A percentile compares a stretch with the other conserved stretches of the same genome.
Evolutionary conservation across 108 stramenopile genomes (phyloP).

Genomic region (Fragilaria crotonensis): DNA sequence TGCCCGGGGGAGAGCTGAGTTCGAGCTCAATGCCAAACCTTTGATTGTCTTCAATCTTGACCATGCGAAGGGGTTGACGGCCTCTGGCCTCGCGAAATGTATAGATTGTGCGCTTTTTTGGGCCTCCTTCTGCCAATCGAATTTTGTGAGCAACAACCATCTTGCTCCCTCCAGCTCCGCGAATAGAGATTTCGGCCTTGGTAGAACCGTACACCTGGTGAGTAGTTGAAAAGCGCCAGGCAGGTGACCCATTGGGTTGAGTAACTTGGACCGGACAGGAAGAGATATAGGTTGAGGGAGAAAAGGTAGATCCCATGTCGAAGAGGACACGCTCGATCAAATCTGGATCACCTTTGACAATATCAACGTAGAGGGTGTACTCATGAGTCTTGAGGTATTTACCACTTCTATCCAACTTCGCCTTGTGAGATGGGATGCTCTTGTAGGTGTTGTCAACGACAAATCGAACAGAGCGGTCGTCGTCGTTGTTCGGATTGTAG

Average conservation of each 20-base stretch:
- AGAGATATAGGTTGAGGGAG: not conserved
- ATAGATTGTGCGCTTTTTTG: not conserved
- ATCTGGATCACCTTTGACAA: slow-evolving; percentile 40
- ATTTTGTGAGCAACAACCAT: not conserved
- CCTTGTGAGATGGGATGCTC: not conserved
- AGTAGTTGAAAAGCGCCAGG: slow-evolving; percentile 34
- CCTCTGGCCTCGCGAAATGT: slow-evolving; percentile 27
- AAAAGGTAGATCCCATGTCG: slow-evolving; percentile 3
- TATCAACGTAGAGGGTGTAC: slow-evolving; percentile 29
- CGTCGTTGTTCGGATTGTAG: too few species aligned
- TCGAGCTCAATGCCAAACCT: slow-evolving; percentile 33
- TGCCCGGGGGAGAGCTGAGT: slow-evolving; percentile 16
- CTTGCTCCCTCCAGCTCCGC: slow-evolving; percentile 34
- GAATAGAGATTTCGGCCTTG: slow-evolving; percentile 30
- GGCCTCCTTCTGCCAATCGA: not conserved
- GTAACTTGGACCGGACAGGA: not conserved
- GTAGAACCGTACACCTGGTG: slow-evolving; percentile 34
- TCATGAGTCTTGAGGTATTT: slow-evolving; percentile 2
- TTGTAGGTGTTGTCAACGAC: slow-evolving; percentile 4
- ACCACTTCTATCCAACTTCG: not conserved
- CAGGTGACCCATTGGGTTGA: not conserved
- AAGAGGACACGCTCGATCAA: slow-evolving; percentile 39
- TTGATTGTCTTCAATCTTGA: slow-evolving; percentile 15
- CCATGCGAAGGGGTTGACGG: slow-evolving; percentile 12
- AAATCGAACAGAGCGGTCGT: too few species aligned